Percentiles rank a stretch among this genome's conserved stretches.
Evolutionary conservation across 495 filamentous ascomycete species (phyloP).

Genomic region (Aspergillus avenaceus): DNA sequence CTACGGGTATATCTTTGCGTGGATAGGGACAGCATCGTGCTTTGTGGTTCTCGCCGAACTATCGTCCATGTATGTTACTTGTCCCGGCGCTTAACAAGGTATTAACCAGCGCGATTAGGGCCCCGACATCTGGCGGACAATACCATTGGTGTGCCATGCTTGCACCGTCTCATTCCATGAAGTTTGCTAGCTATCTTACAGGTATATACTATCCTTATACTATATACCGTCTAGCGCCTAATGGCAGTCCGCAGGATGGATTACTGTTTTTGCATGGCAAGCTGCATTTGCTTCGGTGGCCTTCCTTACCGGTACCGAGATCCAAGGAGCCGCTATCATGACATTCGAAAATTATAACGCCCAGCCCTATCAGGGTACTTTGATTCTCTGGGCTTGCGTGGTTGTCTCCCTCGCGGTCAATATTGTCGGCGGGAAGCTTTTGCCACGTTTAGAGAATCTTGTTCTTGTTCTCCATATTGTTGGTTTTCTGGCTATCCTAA

Average conservation of each 20-base stretch:
- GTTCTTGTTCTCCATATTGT: conserved; percentile 47
- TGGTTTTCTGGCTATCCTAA: conserved; percentile 49
- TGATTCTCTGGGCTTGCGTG: conserved; percentile 41
- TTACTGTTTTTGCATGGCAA: conserved; percentile 45
- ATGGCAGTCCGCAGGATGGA: conserved; percentile 31
- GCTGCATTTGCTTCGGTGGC: conserved; percentile 34
- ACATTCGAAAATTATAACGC: conserved; percentile 31
- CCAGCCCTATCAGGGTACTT: conserved; percentile 36
- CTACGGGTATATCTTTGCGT: conserved; percentile 48
- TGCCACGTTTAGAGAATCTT: conserved; percentile 42
- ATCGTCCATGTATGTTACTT: conserved; percentile 33
- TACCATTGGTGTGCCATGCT: conserved; percentile 53
- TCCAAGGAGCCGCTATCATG: conserved; percentile 38
- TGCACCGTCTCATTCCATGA: conserved; percentile 32
- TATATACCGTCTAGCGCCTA: neutral
- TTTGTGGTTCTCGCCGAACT: conserved; percentile 36
- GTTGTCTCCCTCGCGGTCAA: conserved; percentile 40
- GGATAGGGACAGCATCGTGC: conserved; percentile 30
- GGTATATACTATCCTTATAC: too few relatives aligned
- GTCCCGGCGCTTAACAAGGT: too few relatives aligned
- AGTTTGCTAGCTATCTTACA: conserved; percentile 45
- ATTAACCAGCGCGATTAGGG: conserved; percentile 21
- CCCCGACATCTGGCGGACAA: conserved; percentile 48
- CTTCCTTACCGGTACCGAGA: conserved; percentile 38
- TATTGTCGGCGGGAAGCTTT: conserved; percentile 28